These are phyloP conservation scores for Alternaria tenuissima DNA, from an alignment of 2,329 filamentous ascomycete species.

Conservation along the genomic window DNA sequence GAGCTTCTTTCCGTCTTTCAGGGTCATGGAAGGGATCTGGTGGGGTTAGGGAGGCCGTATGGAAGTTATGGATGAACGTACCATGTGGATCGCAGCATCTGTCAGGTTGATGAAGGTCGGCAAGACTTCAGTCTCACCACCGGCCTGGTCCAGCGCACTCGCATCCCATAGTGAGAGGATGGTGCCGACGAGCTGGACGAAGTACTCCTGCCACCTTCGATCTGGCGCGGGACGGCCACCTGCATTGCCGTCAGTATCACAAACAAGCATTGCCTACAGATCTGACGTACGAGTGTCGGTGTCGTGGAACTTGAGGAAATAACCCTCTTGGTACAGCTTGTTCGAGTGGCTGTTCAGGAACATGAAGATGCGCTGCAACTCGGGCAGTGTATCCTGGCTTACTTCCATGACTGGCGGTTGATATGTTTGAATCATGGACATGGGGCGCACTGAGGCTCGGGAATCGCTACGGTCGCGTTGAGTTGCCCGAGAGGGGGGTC, in stretches of 20 bases:
- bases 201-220: conserved; percentile 94
- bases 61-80: conserved; percentile 53
- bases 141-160: conserved; percentile 85
- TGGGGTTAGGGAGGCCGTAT: conserved; percentile 25
- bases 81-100: conserved; percentile 98
- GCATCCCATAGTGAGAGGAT: conserved; percentile 97
- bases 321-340: conserved; percentile 97
- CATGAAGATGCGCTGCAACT: conserved; percentile 92
- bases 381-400: conserved; percentile 83
- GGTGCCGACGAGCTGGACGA: conserved; percentile 94
- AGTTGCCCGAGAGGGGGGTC: conserved; percentile 44
- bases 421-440: conserved; percentile 87
- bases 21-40: conserved; percentile 76
- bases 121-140: conserved; percentile 82
- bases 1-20: conserved; percentile 82
- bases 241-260: conserved; percentile 53
- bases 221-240: conserved; percentile 87
- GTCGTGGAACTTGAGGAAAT: conserved; percentile 96
- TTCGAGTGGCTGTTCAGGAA: conserved; percentile 95
- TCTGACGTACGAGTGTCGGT: conserved; percentile 80
- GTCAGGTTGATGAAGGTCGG: conserved; percentile 96
- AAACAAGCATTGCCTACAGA: conserved; percentile 6
- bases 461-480: conserved; percentile 57
- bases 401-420: conserved; percentile 88
- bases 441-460: conserved; percentile 69